Percentiles rank a stretch among this genome's conserved stretches.
Evolutionary conservation across 257 asterid species (phyloP).

Genomic region (Solanum gandarillasii): DNA sequence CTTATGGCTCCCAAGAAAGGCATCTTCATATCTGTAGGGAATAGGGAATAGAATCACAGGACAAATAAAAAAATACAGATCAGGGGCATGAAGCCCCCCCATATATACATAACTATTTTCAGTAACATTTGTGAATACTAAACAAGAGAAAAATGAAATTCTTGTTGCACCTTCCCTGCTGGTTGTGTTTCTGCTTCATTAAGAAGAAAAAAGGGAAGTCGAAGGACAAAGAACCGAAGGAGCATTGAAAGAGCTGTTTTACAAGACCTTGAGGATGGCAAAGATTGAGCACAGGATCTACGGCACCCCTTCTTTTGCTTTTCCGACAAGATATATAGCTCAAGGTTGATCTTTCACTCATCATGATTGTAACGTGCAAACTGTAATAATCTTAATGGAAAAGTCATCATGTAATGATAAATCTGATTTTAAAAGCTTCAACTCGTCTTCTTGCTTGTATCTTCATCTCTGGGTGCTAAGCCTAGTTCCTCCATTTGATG

Average conservation of each 20-base stretch:
- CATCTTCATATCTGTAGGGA: slow-evolving; percentile 15
- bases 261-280: neutral
- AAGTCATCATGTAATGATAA: neutral
- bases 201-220: slow-evolving; percentile 21
- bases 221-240: slow-evolving; percentile 17
- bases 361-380: neutral
- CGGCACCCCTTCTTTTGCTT: neutral
- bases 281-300: neutral
- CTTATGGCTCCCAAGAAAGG: slow-evolving; percentile 1
- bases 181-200: slow-evolving; percentile 59
- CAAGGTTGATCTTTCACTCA: neutral
- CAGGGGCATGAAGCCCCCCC: neutral
- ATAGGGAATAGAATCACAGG: slow-evolving; percentile 19
- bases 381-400: neutral
- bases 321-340: neutral
- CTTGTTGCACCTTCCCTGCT: slow-evolving; percentile 33
- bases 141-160: slow-evolving; percentile 27
- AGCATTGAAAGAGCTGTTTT: slow-evolving; percentile 2
- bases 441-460: slow-evolving; percentile 31
- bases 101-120: slow-evolving; percentile 8
- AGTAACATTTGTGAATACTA: neutral
- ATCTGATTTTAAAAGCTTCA: slow-evolving; percentile 15
- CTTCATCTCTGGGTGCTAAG: slow-evolving; percentile 34
- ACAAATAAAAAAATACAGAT: neutral
- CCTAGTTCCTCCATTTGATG: slow-evolving; percentile 82